phyloP scores from a whole-genome alignment of 139 green algal species.

The Mychonastes homosphaera region DNA sequence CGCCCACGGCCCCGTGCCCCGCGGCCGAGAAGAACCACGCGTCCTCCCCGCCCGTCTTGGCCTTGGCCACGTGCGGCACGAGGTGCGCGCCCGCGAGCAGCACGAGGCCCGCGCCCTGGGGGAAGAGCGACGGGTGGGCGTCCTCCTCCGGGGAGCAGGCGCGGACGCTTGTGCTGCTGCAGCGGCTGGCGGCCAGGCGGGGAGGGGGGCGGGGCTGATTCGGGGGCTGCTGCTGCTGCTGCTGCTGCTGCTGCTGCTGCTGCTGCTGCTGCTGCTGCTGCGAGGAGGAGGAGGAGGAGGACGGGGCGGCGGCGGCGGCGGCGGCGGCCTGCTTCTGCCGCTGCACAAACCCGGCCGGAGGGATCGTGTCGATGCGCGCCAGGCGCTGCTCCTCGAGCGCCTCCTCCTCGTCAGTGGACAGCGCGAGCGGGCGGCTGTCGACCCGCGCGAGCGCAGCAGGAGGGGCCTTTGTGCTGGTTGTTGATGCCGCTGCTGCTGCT shows the following conservation, averaged over 20 bases:
- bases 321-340: not conserved
- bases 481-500: slow-evolving; percentile 8
- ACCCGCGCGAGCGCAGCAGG: no score
- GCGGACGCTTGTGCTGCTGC: no score
- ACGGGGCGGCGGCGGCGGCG: not conserved
- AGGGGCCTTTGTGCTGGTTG: slow-evolving; percentile 4
- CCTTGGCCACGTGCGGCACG: slow-evolving; percentile 70
- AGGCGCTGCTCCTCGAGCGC: no score
- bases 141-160: no score
- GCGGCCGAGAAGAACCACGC: slow-evolving; percentile 62
- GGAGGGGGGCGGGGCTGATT: no score
- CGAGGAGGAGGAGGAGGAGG: not conserved
- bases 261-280: not conserved
- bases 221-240: not conserved
- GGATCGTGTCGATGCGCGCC: not conserved
- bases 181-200: no score
- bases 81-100: slow-evolving; percentile 33
- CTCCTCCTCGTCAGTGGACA: no score
- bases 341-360: not conserved
- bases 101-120: slow-evolving; percentile 16
- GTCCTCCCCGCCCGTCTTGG: slow-evolving; percentile 72
- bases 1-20: slow-evolving; percentile 50
- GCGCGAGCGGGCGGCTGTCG: no score
- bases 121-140: no score
- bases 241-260: not conserved